Conservation (phyloP, 306 rosid genomes). For the Hippophae rhamnoides region DNA sequence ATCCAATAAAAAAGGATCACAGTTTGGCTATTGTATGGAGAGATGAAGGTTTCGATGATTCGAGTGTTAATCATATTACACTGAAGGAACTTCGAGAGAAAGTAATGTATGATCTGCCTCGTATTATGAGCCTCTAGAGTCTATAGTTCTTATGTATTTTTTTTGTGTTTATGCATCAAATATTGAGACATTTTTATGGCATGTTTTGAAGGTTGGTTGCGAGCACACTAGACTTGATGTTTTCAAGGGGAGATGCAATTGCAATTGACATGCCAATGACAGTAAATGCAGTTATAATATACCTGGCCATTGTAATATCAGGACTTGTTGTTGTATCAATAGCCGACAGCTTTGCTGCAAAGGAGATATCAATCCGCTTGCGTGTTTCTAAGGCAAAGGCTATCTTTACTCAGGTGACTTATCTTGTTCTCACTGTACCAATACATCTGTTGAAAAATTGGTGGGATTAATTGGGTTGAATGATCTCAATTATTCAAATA, state of each 20-base stretch:
- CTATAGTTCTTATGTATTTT: neutral
- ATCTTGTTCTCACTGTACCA: neutral
- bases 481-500: too few relatives aligned
- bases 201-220: conserved; percentile 64
- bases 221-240: conserved; percentile 48
- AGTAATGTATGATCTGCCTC: conserved; percentile 53
- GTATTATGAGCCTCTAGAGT: too few relatives aligned
- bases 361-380: conserved; percentile 68
- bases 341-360: conserved; percentile 83
- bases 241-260: conserved; percentile 78
- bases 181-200: conserved; percentile 1
- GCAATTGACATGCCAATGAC: conserved; percentile 95
- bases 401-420: conserved; percentile 70
- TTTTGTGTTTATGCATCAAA: neutral
- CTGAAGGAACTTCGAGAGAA: conserved; percentile 59
- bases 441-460: too few relatives aligned
- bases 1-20: conserved; percentile 45
- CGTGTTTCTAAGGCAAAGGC: conserved; percentile 70
- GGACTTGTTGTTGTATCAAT: conserved; percentile 82
- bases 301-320: conserved; percentile 62
- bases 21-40: conserved; percentile 71
- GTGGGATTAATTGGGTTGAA: too few relatives aligned
- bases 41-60: conserved; percentile 57
- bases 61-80: conserved; percentile 40
- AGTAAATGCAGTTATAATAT: conserved; percentile 61